Evolutionary conservation across 2,329 filamentous ascomycete genomes (phyloP), one percentile per base, ranked within the genome.

Genomic region (Shiraia sp.): DNA sequence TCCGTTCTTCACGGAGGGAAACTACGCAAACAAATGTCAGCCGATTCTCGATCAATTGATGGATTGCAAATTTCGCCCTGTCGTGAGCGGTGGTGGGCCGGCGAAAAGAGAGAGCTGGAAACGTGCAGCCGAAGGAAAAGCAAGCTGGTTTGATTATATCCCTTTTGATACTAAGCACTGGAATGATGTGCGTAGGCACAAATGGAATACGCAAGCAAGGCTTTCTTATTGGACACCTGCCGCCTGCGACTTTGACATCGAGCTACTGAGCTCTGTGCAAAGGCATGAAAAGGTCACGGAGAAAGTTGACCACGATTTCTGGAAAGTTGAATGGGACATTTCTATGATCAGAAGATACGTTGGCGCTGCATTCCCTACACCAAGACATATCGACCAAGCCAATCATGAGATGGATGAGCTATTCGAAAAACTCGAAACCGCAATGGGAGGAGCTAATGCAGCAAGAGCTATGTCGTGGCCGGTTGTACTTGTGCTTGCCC

Each of bases 141-240:
- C 31, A 12, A 45, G 42, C 26, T 45, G 42, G 42, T 16, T 45
- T 24, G 42, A 45, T 24, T 40, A 45, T 16, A 34, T 45, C 12
- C 24, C 27, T 10, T 43, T 43, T 32, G 15, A 32, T 10, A 10
- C 28, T 2, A 15, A 19, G 6, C 9, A 28, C 0, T 47, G 44
- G 44, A 17, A 35, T 1, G 31, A 43, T 16, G 31, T 47, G 6
- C 22, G 19, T 3, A 29, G 44, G 3, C 16, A 43, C n/a, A 47
- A 47, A 15, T 40, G 35, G 43, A 47, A 47, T 15, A 47, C 36
- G 14, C 19, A 22, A 9, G 4, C 4, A n/a, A 42, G 12, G 32
- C n/a, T 17, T 23, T 24, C 4, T 17, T 47, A 10, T 33, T 14
- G 35, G 38, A 22, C 19, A 4, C 26, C 26, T 4, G 38, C 12